Evolutionary conservation across 768 basidiomycete genomes (phyloP).

Genomic region (Kwoniella dejecticola): DNA sequence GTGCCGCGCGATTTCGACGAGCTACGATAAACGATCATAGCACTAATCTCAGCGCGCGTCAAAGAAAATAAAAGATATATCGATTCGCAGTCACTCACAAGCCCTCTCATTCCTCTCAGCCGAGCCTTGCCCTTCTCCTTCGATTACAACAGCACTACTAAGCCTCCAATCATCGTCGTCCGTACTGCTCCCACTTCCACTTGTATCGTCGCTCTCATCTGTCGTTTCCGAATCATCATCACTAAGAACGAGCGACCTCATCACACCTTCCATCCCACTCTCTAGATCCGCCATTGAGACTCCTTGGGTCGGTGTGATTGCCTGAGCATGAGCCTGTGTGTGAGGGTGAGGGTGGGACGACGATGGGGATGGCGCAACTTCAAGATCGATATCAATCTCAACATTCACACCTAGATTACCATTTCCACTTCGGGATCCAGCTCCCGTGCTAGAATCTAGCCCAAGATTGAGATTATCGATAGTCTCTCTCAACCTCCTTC

Average conservation of each 20-base stretch:
- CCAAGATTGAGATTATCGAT: too few relatives aligned
- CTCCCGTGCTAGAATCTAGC: too few relatives aligned
- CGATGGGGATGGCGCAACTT: neutral
- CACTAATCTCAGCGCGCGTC: too few relatives aligned
- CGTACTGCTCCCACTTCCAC: neutral
- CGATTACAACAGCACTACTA: constrained; percentile 4
- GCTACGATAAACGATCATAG: too few relatives aligned
- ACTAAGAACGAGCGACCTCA: constrained; percentile 8
- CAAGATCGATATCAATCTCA: constrained; percentile 1
- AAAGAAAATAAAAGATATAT: too few relatives aligned
- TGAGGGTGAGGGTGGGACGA: too few relatives aligned
- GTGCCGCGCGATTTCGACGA: too few relatives aligned
- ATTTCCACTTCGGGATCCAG: too few relatives aligned
- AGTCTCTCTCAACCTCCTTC: neutral
- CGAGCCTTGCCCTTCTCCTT: constrained; percentile 13
- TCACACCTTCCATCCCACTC: constrained; percentile 12
- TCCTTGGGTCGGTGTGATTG: constrained; percentile 16
- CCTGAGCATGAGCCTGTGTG: neutral
- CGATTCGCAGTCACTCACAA: too few relatives aligned
- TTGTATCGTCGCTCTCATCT: neutral
- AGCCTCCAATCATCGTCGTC: neutral
- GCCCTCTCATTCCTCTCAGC: too few relatives aligned
- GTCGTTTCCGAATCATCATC: neutral
- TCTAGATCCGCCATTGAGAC: constrained; percentile 11
- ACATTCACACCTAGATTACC: neutral